Base-by-base conservation (phyloP, 208 protist genomes). In the Trypanosoma avium region DNA sequence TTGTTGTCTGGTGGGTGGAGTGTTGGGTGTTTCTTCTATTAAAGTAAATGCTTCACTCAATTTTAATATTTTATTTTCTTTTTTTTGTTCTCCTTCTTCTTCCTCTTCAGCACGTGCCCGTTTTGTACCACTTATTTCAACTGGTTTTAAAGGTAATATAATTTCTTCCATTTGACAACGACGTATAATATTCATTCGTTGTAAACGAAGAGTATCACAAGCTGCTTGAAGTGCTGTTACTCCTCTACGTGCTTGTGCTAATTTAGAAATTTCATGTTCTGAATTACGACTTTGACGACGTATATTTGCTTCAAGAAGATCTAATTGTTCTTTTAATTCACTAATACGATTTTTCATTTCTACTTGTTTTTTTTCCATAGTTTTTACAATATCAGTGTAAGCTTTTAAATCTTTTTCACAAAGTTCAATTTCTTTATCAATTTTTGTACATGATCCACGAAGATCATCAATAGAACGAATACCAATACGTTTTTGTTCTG, bases 91-190 rank as follows among this genome's bases (percentile, higher is more conserved):
- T n/a, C n/a, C n/a, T n/a, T n/a, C n/a, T n/a, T n/a, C n/a, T n/a
- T n/a, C n/a, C n/a, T n/a, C n/a, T 24, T 15, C 22, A 60, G 36
- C 48, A 12, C 81, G 75, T 21, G 30, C 26, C 43, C 79, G 84
- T 60, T 92, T 94, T 27, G 57, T 63, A 35, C 82, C 81, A 19
- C 12, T 32, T 6, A 57, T 33, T 27, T 71, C 65, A n/a, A 61
- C 45, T 24, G 66, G 59, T 61, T 71, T 83, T 36, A 95, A 61
- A 15, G 81, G 85, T 0, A 98, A 52, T 6, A 73, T 69, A 15
- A 93, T 84, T 57, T 93, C 90, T 42, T 97, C 85, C 75, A 97
- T 92, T 50, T 93, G 79, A 62, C 87, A 94, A 2, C 85, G 84
- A 12, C 80, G 81, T 27, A 97, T 78, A 35, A 95, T 48, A 46